Percentiles rank a stretch among this genome's conserved stretches.
phyloP scores from a whole-genome alignment of 352 stramenopile genomes.

The Globisporangium viniferum region DNA sequence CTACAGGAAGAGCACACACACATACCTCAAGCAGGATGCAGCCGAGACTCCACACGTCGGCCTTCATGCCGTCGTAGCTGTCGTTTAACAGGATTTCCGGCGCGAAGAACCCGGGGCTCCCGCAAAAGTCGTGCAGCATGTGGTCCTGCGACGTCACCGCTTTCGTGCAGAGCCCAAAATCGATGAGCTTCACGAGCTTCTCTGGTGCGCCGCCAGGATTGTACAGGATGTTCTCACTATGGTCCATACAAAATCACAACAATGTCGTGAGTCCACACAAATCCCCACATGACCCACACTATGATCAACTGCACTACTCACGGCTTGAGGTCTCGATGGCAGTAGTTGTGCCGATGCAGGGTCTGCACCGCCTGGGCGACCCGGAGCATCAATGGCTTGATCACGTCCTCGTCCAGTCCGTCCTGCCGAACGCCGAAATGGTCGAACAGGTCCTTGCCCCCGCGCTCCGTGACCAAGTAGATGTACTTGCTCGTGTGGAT shows the following conservation, averaged over 20 bases:
- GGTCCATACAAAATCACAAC: not conserved
- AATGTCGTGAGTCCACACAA: not conserved
- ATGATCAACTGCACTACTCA: slow-evolving; percentile 17
- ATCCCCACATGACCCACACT: not conserved
- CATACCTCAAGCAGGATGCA: slow-evolving; percentile 80
- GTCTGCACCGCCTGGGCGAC: slow-evolving; percentile 52
- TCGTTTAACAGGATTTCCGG: slow-evolving; percentile 72
- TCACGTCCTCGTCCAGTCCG: slow-evolving; percentile 41
- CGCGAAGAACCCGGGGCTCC: slow-evolving; percentile 82
- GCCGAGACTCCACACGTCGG: slow-evolving; percentile 84
- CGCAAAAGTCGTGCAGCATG: slow-evolving; percentile 71
- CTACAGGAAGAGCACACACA: not conserved
- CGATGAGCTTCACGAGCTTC: slow-evolving; percentile 66
- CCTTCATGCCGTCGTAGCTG: slow-evolving; percentile 67
- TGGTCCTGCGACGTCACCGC: slow-evolving; percentile 27
- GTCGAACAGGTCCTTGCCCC: slow-evolving; percentile 83
- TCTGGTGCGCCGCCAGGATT: slow-evolving; percentile 19
- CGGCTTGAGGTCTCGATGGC: slow-evolving; percentile 78
- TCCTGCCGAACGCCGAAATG: slow-evolving; percentile 56
- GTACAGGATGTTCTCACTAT: slow-evolving; percentile 75
- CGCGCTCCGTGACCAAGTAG: slow-evolving; percentile 82
- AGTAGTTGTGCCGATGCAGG: slow-evolving; percentile 67
- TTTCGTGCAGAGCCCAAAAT: slow-evolving; percentile 78
- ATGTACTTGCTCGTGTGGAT: slow-evolving; percentile 76
- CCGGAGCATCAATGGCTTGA: slow-evolving; percentile 38